phyloP scores from a whole-genome alignment of 2,329 filamentous ascomycete species.

The Pestalotiopsis sp. region DNA sequence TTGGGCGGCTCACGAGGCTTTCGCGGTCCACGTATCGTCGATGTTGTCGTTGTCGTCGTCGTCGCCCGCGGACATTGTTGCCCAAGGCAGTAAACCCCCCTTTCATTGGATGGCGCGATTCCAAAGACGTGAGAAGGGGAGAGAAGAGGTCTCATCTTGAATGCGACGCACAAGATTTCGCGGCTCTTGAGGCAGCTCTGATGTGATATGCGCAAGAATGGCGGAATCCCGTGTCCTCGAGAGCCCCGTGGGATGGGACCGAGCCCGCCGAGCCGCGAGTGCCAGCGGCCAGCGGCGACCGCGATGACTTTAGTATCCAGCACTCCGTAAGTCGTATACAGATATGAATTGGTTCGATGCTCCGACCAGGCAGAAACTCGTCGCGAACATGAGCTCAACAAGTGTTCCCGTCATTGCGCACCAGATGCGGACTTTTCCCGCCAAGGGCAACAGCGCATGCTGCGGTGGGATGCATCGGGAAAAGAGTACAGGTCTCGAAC shows the following conservation, averaged over 20 bases:
- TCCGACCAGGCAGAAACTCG: background rate
- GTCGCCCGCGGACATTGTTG: conserved; percentile 4
- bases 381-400: background rate
- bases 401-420: background rate
- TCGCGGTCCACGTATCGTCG: background rate
- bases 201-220: conserved; percentile 9
- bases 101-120: background rate
- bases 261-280: background rate
- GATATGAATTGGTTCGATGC: background rate
- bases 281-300: background rate
- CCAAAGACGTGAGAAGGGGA: background rate
- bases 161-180: conserved; percentile 6
- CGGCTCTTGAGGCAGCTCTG: conserved; percentile 8
- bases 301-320: background rate
- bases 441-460: background rate
- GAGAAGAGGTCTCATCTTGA: background rate
- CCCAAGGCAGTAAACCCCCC: conserved; percentile 8
- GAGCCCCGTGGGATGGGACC: background rate
- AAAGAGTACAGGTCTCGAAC: background rate
- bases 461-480: background rate
- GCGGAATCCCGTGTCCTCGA: conserved; percentile 3
- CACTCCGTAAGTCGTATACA: background rate
- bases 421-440: background rate
- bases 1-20: background rate
- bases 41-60: background rate